A percentile compares a stretch with the other conserved stretches of the same genome.
Evolutionary conservation across 306 rosid species (phyloP).

Genomic region (Ormosia emarginata): DNA sequence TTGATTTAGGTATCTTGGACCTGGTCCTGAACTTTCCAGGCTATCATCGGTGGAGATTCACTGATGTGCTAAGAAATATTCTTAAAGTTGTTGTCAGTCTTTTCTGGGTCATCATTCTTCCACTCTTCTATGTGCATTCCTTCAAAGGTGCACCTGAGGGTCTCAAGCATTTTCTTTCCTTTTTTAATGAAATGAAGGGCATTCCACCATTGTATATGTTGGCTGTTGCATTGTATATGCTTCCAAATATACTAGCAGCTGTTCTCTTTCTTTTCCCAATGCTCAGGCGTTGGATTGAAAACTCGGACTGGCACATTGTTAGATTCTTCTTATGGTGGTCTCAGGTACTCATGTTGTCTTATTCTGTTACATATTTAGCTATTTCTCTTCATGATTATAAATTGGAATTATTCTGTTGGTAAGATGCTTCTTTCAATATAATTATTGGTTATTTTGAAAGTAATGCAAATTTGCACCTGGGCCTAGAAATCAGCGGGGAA

Average conservation of each 20-base stretch:
- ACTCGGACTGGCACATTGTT: slow-evolving; percentile 92
- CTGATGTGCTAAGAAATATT: slow-evolving; percentile 71
- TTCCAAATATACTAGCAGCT: slow-evolving; percentile 83
- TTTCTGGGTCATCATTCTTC: slow-evolving; percentile 82
- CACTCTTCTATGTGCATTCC: slow-evolving; percentile 64
- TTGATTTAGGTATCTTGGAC: slow-evolving; percentile 78
- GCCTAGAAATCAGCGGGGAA: slow-evolving; percentile 15
- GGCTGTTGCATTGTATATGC: slow-evolving; percentile 73
- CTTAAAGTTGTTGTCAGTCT: slow-evolving; percentile 74
- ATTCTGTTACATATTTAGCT: background rate
- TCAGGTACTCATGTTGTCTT: slow-evolving; percentile 62
- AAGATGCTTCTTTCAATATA: slow-evolving; percentile 1
- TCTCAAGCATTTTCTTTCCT: slow-evolving; percentile 50
- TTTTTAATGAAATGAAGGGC: slow-evolving; percentile 52
- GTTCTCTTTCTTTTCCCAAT: slow-evolving; percentile 84
- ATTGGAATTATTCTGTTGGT: background rate
- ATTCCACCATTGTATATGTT: slow-evolving; percentile 75
- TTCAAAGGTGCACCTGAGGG: slow-evolving; percentile 41
- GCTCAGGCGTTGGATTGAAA: slow-evolving; percentile 99
- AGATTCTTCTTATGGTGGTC: slow-evolving; percentile 99
- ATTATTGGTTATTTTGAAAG: slow-evolving; percentile 1
- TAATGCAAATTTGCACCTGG: background rate
- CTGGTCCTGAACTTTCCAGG: slow-evolving; percentile 87
- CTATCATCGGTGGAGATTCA: slow-evolving; percentile 78
- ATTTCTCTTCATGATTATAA: slow-evolving; percentile 7